These are phyloP conservation scores for Zizania latifolia DNA, from an alignment of 176 grass and related monocot genomes.

Conservation along the genomic window DNA sequence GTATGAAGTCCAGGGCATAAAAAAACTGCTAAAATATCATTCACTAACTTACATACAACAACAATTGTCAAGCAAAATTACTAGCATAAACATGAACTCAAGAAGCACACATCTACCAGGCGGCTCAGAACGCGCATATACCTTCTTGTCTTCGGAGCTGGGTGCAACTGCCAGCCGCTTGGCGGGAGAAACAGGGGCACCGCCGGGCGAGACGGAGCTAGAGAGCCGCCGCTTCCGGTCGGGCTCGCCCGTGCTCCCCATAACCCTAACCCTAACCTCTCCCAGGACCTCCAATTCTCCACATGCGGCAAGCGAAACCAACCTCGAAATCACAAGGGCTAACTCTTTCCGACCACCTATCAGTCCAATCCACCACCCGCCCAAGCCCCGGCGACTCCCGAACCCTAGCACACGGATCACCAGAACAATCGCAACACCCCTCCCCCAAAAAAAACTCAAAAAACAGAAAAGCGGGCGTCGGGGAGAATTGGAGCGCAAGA, in stretches of 20 bases:
- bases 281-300: not conserved
- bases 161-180: conserved; percentile 38
- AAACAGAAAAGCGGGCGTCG: not conserved
- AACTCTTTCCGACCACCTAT: not conserved
- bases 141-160: conserved; percentile 59
- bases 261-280: conserved; percentile 27
- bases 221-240: conserved; percentile 58
- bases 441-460: not conserved
- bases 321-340: not conserved
- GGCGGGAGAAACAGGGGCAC: conserved; percentile 23
- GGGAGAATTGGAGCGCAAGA: not conserved
- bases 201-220: conserved; percentile 43
- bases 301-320: not conserved
- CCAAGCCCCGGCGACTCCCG: not conserved
- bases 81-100: not conserved
- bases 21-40: not conserved
- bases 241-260: conserved; percentile 75
- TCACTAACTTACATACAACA: not conserved
- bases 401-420: conserved; percentile 1
- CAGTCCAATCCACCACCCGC: not conserved
- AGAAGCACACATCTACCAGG: not conserved
- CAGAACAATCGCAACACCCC: not conserved
- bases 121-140: conserved; percentile 1
- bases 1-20: not conserved
- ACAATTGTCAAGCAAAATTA: not conserved